Conservation (phyloP, 164 flowering plant species). For the Buxus sempervirens region DNA sequence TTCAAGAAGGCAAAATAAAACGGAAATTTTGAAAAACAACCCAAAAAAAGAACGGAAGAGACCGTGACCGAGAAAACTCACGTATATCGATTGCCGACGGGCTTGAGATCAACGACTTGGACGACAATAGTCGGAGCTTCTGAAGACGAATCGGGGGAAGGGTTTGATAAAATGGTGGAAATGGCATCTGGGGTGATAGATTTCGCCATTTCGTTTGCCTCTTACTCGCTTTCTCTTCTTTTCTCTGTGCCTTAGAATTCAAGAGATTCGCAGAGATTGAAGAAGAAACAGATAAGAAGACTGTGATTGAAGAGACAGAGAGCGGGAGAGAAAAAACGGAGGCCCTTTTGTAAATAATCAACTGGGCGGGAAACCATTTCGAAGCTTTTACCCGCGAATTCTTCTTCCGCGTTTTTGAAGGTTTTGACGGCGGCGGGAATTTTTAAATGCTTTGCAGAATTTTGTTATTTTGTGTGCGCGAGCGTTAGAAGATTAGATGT, state of each 20-base stretch:
- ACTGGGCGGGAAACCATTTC: too few relatives aligned
- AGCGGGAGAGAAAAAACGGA: too few relatives aligned
- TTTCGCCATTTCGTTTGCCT: slow-evolving; percentile 35
- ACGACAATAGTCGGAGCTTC: slow-evolving; percentile 59
- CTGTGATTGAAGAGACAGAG: too few relatives aligned
- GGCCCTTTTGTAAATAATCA: too few relatives aligned
- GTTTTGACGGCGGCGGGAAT: too few relatives aligned
- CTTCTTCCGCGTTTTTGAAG: too few relatives aligned
- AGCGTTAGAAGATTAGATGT: too few relatives aligned
- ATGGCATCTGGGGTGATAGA: slow-evolving; percentile 62
- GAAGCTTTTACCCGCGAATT: too few relatives aligned
- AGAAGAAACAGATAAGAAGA: neutral
- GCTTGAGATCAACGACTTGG: slow-evolving; percentile 76
- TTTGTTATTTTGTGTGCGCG: too few relatives aligned
- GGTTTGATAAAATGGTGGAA: slow-evolving; percentile 55
- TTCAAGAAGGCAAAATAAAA: too few relatives aligned
- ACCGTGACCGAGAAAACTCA: slow-evolving; percentile 22
- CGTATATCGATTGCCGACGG: slow-evolving; percentile 73
- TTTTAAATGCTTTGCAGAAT: too few relatives aligned
- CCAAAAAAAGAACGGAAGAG: neutral
- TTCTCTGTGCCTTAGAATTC: neutral
- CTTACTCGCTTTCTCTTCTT: neutral
- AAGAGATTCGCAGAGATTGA: neutral
- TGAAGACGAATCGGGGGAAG: slow-evolving; percentile 61
- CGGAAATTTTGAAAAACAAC: neutral